Conservation (phyloP, 257 asterid genomes). For the Lycium barbarum region DNA sequence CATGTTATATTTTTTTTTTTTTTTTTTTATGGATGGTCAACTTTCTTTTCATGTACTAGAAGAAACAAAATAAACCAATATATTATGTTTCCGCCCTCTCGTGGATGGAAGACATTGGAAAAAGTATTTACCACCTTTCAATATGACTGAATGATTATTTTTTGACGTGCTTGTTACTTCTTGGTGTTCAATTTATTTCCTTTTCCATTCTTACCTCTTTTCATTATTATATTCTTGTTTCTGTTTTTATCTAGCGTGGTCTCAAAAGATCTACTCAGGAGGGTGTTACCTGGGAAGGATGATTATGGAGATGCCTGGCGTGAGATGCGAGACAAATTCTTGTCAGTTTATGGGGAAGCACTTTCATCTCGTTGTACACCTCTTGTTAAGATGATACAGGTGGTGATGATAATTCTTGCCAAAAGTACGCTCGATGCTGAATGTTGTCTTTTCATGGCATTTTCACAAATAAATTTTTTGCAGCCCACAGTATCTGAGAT, state of each 20-base stretch:
- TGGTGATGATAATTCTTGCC: slow-evolving; percentile 52
- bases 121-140: slow-evolving; percentile 21
- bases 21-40: slow-evolving; percentile 8
- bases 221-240: slow-evolving; percentile 28
- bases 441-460: slow-evolving; percentile 27
- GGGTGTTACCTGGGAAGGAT: slow-evolving; percentile 56
- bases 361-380: slow-evolving; percentile 78
- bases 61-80: background rate
- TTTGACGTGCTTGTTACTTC: slow-evolving; percentile 9
- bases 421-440: background rate
- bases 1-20: background rate
- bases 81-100: slow-evolving; percentile 16
- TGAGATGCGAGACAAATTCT: slow-evolving; percentile 62
- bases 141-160: background rate
- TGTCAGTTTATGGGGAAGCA: slow-evolving; percentile 68
- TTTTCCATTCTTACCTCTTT: slow-evolving; percentile 21
- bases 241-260: slow-evolving; percentile 55
- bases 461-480: slow-evolving; percentile 21
- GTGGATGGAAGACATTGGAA: slow-evolving; percentile 8
- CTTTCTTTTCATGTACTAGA: slow-evolving; percentile 9
- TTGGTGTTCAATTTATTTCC: background rate
- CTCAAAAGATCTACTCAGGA: slow-evolving; percentile 79
- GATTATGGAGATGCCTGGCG: slow-evolving; percentile 71
- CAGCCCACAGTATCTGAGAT: slow-evolving; percentile 5
- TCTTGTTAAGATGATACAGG: slow-evolving; percentile 93